phyloP scores from a whole-genome alignment of 2,329 filamentous ascomycete species.

The Pezicula rhizophila region DNA sequence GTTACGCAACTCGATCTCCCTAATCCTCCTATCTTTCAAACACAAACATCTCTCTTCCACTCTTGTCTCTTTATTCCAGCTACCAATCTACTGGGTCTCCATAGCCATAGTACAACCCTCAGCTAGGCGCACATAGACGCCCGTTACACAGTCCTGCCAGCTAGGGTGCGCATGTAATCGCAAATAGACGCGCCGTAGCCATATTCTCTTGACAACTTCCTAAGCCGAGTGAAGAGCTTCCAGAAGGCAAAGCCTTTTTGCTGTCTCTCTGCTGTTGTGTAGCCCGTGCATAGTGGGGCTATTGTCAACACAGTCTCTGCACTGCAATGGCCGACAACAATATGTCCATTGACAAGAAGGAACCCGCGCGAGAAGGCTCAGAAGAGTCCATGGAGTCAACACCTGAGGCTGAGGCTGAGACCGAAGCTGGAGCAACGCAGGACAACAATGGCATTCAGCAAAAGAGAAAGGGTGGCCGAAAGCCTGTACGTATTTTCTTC shows the following conservation, averaged over 20 bases:
- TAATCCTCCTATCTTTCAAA: conserved; percentile 11
- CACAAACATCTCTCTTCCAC: not conserved
- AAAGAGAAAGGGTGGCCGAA: conserved; percentile 95
- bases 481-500: conserved; percentile 64
- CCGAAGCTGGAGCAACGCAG: conserved; percentile 21
- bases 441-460: conserved; percentile 56
- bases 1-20: conserved; percentile 14
- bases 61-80: conserved; percentile 6
- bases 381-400: conserved; percentile 55
- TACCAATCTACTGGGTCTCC: conserved; percentile 11
- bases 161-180: conserved; percentile 19
- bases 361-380: conserved; percentile 49
- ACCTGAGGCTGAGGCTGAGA: conserved; percentile 44
- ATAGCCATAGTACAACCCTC: no score
- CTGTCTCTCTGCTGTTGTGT: not conserved
- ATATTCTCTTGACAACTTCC: conserved; percentile 4
- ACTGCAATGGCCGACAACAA: conserved; percentile 55
- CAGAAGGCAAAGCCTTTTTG: conserved; percentile 31
- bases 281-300: conserved; percentile 2
- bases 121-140: conserved; percentile 2
- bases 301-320: not conserved
- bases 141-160: not conserved
- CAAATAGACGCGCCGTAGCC: conserved; percentile 11
- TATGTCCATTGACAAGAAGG: conserved; percentile 62
- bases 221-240: conserved; percentile 23